These are phyloP conservation scores for Tarenaya hassleriana DNA, from an alignment of 345 rosid genomes.

Conservation along the genomic window DNA sequence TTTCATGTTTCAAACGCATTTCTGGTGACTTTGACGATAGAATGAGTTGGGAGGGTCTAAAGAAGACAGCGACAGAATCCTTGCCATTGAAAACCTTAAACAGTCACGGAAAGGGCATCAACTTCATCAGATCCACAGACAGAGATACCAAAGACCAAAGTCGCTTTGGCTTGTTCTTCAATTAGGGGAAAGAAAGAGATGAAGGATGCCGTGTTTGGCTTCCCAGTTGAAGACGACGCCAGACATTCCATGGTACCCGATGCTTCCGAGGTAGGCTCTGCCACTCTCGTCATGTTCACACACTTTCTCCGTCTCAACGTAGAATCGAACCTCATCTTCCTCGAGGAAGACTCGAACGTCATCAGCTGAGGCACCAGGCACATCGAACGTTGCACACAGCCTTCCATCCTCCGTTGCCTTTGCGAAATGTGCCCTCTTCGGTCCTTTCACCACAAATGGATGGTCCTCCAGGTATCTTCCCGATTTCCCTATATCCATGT, in stretches of 20 bases:
- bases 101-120: too few species aligned
- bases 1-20: too few species aligned
- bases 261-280: slow-evolving; percentile 10
- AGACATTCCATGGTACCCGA: neutral
- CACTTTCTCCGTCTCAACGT: slow-evolving; percentile 8
- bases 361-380: slow-evolving; percentile 13
- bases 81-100: too few species aligned
- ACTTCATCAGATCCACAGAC: too few species aligned
- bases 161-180: too few species aligned
- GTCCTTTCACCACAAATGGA: slow-evolving; percentile 18
- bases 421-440: neutral
- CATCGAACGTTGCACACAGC: neutral
- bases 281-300: slow-evolving; percentile 15
- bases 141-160: too few species aligned
- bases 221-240: neutral
- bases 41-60: too few species aligned
- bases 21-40: too few species aligned
- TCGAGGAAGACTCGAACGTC: neutral
- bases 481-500: too few species aligned
- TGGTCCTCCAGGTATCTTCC: slow-evolving; percentile 9
- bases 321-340: neutral
- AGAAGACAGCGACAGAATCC: too few species aligned
- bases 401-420: neutral
- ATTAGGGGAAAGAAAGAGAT: too few species aligned
- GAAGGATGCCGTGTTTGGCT: slow-evolving; percentile 10